Evolutionary conservation across 805 yeast genomes (phyloP).

Genomic region (Barnettozyma salicaria): DNA sequence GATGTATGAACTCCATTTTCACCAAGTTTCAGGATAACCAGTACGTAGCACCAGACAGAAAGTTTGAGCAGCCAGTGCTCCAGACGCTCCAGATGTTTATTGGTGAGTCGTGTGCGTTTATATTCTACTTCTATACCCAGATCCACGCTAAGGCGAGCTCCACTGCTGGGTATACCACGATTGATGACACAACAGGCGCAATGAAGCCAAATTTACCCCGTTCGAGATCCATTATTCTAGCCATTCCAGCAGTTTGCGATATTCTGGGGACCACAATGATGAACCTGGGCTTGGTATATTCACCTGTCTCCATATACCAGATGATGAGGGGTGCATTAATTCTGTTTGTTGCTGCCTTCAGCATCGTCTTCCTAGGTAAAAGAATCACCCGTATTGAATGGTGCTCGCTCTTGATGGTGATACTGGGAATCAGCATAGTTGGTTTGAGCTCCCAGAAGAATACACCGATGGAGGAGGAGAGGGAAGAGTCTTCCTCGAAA

Average conservation of each 20-base stretch:
- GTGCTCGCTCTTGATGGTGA: conserved; percentile 57
- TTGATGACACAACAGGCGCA: conserved; percentile 3
- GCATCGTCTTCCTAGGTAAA: conserved; percentile 54
- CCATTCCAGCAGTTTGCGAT: conserved; percentile 69
- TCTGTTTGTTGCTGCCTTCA: conserved; percentile 66
- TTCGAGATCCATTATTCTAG: conserved; percentile 32
- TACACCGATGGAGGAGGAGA: conserved; percentile 9
- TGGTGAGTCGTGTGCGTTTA: conserved; percentile 54
- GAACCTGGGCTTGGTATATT: conserved; percentile 67
- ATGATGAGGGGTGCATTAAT: conserved; percentile 82
- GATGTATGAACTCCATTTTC: conserved; percentile 66
- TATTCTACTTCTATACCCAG: conserved; percentile 33
- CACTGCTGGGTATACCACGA: not conserved
- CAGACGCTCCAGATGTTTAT: conserved; percentile 79
- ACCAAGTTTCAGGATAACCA: conserved; percentile 75
- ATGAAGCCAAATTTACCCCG: conserved; percentile 18
- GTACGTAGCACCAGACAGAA: conserved; percentile 46
- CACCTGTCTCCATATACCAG: conserved; percentile 76
- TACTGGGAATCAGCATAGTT: conserved; percentile 64
- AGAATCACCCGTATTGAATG: conserved; percentile 58
- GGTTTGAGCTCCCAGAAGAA: conserved; percentile 58
- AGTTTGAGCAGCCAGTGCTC: conserved; percentile 71
- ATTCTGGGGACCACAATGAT: conserved; percentile 66
- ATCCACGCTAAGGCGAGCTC: conserved; percentile 1
- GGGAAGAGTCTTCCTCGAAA: conserved; percentile 16